These are phyloP conservation scores for Myrmaecium sp. DNA, from an alignment of 2,329 filamentous ascomycete genomes.

Conservation along the genomic window DNA sequence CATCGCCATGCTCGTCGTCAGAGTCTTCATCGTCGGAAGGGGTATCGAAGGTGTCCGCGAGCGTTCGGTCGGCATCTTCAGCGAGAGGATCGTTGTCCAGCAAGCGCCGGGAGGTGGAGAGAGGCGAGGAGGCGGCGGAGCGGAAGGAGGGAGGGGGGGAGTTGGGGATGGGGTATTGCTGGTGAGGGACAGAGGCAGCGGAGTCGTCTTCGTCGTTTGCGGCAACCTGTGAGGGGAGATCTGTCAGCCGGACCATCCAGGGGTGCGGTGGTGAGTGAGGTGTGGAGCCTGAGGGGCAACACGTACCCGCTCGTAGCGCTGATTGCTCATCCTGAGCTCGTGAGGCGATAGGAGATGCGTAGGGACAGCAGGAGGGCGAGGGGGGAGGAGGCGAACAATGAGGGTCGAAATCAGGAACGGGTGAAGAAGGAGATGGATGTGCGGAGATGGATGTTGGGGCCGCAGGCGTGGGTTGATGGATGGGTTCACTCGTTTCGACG, in stretches of 20 bases:
- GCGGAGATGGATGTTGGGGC: too few relatives aligned
- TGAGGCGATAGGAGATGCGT: constrained; percentile 1
- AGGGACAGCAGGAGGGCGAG: constrained; percentile 4
- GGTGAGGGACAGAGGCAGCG: constrained; percentile 9
- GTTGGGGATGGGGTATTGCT: constrained; percentile 23
- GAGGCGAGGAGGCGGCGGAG: constrained; percentile 59
- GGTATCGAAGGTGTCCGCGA: constrained; percentile 78
- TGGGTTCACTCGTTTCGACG: too few relatives aligned
- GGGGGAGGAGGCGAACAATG: constrained; percentile 4
- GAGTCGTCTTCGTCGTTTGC: constrained; percentile 26
- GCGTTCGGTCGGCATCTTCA: constrained; percentile 53
- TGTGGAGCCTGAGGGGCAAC: constrained; percentile 6
- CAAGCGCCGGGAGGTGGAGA: constrained; percentile 32
- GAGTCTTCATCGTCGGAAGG: constrained; percentile 48
- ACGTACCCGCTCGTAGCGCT: constrained; percentile 33
- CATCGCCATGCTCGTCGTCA: constrained; percentile 52
- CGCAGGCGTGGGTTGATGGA: too few relatives aligned
- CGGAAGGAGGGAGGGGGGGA: constrained; percentile 64
- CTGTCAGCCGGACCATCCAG: constrained; percentile 2
- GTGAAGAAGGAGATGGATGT: constrained; percentile 2
- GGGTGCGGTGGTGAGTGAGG: constrained; percentile 4
- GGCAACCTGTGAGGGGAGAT: constrained; percentile 18
- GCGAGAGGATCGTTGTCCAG: constrained; percentile 34
- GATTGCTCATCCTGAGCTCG: constrained; percentile 24
- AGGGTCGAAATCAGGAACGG: constrained; percentile 1